These are phyloP conservation scores for Yamadazyma sp. DNA, from an alignment of 805 yeast species.

Conservation along the genomic window DNA sequence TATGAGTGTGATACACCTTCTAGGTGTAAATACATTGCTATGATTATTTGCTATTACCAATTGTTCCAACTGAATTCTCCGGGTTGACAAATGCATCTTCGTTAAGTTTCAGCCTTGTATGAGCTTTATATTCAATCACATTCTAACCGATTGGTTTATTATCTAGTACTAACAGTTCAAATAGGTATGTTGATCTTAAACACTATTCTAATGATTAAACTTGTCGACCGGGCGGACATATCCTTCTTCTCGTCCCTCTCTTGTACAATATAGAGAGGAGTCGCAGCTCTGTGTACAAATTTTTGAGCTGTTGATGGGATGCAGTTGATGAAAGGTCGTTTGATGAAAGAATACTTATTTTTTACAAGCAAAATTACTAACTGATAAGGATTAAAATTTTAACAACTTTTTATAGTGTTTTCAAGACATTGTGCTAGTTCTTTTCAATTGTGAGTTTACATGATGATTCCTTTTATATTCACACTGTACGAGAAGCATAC, in stretches of 20 bases:
- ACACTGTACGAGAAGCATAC: slow-evolving; percentile 45
- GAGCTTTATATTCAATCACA: slow-evolving; percentile 27
- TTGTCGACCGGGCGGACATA: slow-evolving; percentile 56
- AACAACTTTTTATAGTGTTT: slow-evolving; percentile 6
- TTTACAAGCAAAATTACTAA: slow-evolving; percentile 5
- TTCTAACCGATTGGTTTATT: too few relatives aligned
- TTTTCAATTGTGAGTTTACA: too few relatives aligned
- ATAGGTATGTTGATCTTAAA: slow-evolving; percentile 16
- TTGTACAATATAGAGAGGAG: slow-evolving; percentile 46
- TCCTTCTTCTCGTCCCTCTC: slow-evolving; percentile 35
- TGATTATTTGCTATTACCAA: slow-evolving; percentile 52
- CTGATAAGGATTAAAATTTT: slow-evolving; percentile 4
- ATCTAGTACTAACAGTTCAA: slow-evolving; percentile 19
- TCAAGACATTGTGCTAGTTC: too few relatives aligned
- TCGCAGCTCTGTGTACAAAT: slow-evolving; percentile 47
- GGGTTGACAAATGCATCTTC: slow-evolving; percentile 50
- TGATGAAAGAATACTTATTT: slow-evolving; percentile 27
- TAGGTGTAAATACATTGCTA: too few relatives aligned
- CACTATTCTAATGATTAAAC: slow-evolving; percentile 40
- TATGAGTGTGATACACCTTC: too few relatives aligned
- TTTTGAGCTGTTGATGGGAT: slow-evolving; percentile 38
- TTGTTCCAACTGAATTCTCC: slow-evolving; percentile 52
- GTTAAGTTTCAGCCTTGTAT: slow-evolving; percentile 57
- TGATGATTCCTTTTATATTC: slow-evolving; percentile 47
- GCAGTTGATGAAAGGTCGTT: slow-evolving; percentile 49